Evolutionary conservation across 1,139 yeast genomes (phyloP), one percentile per base, ranked within the genome.

Genomic region (Entelexis sorbosivorans): DNA sequence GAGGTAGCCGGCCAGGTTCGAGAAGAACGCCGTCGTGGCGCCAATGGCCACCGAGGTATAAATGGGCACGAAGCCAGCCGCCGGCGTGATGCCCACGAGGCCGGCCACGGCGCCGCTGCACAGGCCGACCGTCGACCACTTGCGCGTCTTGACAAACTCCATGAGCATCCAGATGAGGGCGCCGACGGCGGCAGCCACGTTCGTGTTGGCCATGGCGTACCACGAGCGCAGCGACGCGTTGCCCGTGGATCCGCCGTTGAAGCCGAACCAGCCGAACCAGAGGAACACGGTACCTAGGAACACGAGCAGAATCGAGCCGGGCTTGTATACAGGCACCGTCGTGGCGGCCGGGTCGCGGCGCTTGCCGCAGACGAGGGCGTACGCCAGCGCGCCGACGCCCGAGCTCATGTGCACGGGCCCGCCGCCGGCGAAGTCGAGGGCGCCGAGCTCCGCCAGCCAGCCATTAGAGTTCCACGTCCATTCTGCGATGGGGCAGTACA

Each of bases 181-280:
- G 69, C 95, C 97, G 63, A 78, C 69, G 16, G 95, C 81, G 56
- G 97, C 97, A 54, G 96, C 95, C 60, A 89, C 65, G 69, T 89
- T 87, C 64, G 97, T 87, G 75, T 86, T 87, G 63, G 84, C 85
- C 66, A 85, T 78, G 31, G 96, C 95, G 72, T 88, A 87, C 84
- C 87, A 86, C 52, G 95, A 88, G 71, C 96, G 82, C 66, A 89
- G 80, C 56, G 89, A 69, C 39, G 95, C 83, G 66, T 85, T 83
- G 67, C 95, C 96, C 51, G 96, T 85, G 47, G 96, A 86, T 62
- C 97, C 96, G 68, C 96, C 96, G 74, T 91, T 89, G 78, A 89
- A 89, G 49, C 96, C 96, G 64, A 85, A 87, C 97, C 98, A 89
- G 44, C 97, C 97, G 63, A 89, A 87, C 96, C 96, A 89, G 63